phyloP scores from a whole-genome alignment of 352 stramenopile species.

The Phytophthora megakarya region DNA sequence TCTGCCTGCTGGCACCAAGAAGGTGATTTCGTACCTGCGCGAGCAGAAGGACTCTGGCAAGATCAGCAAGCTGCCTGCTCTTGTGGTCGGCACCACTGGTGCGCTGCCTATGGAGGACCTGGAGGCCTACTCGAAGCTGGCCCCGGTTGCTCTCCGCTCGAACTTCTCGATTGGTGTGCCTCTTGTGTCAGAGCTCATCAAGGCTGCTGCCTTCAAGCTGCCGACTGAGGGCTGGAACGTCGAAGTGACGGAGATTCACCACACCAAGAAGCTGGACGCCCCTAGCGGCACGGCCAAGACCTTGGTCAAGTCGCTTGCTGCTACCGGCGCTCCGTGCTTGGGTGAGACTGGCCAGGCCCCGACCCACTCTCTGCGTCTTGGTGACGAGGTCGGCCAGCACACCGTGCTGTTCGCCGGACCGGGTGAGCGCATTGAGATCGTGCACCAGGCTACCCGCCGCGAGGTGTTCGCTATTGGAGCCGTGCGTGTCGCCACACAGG shows the following conservation, averaged over 20 bases:
- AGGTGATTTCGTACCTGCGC: constrained; percentile 60
- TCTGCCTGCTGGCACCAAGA: constrained; percentile 70
- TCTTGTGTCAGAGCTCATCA: constrained; percentile 75
- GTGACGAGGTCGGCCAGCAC: constrained; percentile 84
- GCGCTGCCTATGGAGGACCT: constrained; percentile 58
- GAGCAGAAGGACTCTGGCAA: constrained; percentile 67
- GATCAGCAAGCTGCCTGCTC: constrained; percentile 67
- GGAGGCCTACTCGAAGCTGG: constrained; percentile 64
- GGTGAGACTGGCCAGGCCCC: constrained; percentile 48
- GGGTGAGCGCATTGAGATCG: constrained; percentile 85
- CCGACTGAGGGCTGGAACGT: constrained; percentile 78
- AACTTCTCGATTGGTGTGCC: constrained; percentile 88
- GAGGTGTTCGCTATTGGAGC: constrained; percentile 86
- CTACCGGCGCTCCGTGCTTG: constrained; percentile 63
- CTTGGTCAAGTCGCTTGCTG: constrained; percentile 66
- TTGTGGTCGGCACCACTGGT: constrained; percentile 82
- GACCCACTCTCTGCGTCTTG: constrained; percentile 75
- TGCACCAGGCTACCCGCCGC: constrained; percentile 76
- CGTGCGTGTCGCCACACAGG: constrained; percentile 65
- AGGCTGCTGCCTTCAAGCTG: constrained; percentile 76
- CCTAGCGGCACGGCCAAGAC: constrained; percentile 83
- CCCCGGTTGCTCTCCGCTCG: constrained; percentile 71
- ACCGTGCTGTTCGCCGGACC: constrained; percentile 80
- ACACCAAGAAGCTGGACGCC: constrained; percentile 88
- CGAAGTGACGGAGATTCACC: constrained; percentile 82